phyloP scores from a whole-genome alignment of 495 filamentous ascomycete species.

The Hypomontagnella submonticulosa region DNA sequence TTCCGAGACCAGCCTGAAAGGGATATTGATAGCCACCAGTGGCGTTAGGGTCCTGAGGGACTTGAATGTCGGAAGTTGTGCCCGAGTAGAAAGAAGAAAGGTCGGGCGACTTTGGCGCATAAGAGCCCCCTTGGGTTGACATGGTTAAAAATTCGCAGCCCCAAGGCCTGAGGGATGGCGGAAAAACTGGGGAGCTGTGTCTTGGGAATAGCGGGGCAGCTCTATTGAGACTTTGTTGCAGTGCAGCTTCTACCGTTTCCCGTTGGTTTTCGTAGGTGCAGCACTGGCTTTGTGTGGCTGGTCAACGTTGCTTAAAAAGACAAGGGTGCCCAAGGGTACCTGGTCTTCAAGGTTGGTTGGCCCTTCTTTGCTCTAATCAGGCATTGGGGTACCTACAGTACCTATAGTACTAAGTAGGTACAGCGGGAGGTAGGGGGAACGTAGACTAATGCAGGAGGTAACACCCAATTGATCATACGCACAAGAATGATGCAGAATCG shows the following conservation, averaged over 20 bases:
- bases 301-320: conserved; percentile 13
- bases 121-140: conserved; percentile 57
- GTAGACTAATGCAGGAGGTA: conserved; percentile 42
- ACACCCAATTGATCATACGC: conserved; percentile 39
- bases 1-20: conserved; percentile 53
- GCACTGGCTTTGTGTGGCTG: conserved; percentile 26
- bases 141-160: conserved; percentile 51
- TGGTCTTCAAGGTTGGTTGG: too few species aligned
- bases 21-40: conserved; percentile 43
- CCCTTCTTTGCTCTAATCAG: conserved; percentile 2
- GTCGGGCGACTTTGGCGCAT: conserved; percentile 67
- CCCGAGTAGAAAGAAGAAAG: conserved; percentile 62
- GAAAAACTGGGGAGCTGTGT: conserved; percentile 46
- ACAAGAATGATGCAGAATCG: conserved; percentile 26
- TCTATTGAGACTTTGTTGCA: conserved; percentile 37
- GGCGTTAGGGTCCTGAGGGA: conserved; percentile 23
- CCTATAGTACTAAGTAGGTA: conserved; percentile 21
- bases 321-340: conserved; percentile 19
- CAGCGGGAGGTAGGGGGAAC: conserved; percentile 29
- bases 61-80: conserved; percentile 32
- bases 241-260: conserved; percentile 10
- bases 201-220: conserved; percentile 41
- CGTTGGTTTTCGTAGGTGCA: conserved; percentile 13
- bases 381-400: conserved; percentile 22
- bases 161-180: background rate